A percentile compares a stretch with the other conserved stretches of the same genome.
Evolutionary conservation across 2,329 filamentous ascomycete species (phyloP).

Genomic region (Tolypocladium inflatum): DNA sequence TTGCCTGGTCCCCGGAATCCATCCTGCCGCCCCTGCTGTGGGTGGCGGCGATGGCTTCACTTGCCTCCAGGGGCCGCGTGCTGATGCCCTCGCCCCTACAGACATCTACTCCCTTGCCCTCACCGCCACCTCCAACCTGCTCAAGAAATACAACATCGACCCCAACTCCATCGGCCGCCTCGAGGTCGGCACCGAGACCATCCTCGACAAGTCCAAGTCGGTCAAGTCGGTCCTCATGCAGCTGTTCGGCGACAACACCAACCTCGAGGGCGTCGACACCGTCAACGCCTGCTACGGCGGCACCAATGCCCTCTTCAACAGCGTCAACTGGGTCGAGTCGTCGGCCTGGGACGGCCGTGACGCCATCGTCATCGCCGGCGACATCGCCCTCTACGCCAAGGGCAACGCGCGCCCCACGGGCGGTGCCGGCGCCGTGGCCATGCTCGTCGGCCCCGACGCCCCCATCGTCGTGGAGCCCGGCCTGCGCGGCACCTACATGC

Average conservation of each 20-base stretch:
- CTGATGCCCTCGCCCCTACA: constrained; percentile 21
- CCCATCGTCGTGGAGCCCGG: constrained; percentile 70
- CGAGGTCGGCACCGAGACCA: constrained; percentile 78
- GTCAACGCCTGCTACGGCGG: constrained; percentile 82
- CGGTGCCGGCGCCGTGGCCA: constrained; percentile 68
- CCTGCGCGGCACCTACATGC: constrained; percentile 71
- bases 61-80: neutral
- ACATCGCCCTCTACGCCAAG: constrained; percentile 81
- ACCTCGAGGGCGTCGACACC: constrained; percentile 74
- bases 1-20: constrained; percentile 10
- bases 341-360: constrained; percentile 80
- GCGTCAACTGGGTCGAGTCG: constrained; percentile 77
- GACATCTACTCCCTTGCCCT: constrained; percentile 84
- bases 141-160: constrained; percentile 79
- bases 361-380: constrained; percentile 69
- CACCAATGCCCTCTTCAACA: constrained; percentile 77
- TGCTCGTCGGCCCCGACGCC: constrained; percentile 70
- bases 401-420: constrained; percentile 73
- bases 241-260: constrained; percentile 75
- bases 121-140: constrained; percentile 66
- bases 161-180: constrained; percentile 67
- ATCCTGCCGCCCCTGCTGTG: constrained; percentile 1
- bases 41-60: neutral
- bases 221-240: constrained; percentile 86
- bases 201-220: constrained; percentile 84